Evolutionary conservation across 1,284 basidiomycete genomes (phyloP), one percentile per base, ranked within the genome.

Genomic region (Termitomyces sp.): DNA sequence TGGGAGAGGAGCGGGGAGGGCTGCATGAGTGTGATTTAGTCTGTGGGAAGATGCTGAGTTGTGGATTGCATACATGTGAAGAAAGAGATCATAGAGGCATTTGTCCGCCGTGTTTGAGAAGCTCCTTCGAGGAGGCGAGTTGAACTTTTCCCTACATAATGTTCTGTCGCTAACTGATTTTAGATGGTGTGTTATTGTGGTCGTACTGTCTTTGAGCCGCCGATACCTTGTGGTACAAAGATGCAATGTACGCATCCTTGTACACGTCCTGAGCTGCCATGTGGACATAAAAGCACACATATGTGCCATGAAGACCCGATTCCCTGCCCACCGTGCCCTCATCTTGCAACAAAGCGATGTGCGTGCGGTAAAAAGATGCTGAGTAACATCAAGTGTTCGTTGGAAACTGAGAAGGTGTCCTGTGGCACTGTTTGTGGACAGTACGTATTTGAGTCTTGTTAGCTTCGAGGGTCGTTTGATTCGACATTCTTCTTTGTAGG

Each of bases 351-450:
- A 26, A 94, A 92, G 68, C 64, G 68, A 1, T 98, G 94, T 66
- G 90, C 90, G 0, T 98, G 94, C 65, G 91, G 92, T 10, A 95
- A 94, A 79, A 88, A 86, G 64, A 72, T 71, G 34, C 76, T 94
- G 1, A 74, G 70, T 13, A 88, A 91, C 59, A 73, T 88, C 3
- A 76, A 83, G 39, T 97, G 94, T 68, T 90, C 91, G 3, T 81
- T 88, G 62, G 87, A 75, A 60, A 70, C 63, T 12, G 78, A 89
- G 62, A 88, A 86, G 60, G 86, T 97, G 2, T 86, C 81, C 0
- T 98, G 94, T 67, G 94, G 94, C 3, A 79, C 75, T 39, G 67
- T 77, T 1, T 97, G 94, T 67, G 91, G 89, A 59, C 86, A 84
- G 80, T 85, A 55, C 62, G 81, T 69, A 6, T 21, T 44, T 33